A percentile compares a stretch with the other conserved stretches of the same genome.
Conservation (phyloP, 495 filamentous ascomycete species). For the Cercophora sp. region DNA sequence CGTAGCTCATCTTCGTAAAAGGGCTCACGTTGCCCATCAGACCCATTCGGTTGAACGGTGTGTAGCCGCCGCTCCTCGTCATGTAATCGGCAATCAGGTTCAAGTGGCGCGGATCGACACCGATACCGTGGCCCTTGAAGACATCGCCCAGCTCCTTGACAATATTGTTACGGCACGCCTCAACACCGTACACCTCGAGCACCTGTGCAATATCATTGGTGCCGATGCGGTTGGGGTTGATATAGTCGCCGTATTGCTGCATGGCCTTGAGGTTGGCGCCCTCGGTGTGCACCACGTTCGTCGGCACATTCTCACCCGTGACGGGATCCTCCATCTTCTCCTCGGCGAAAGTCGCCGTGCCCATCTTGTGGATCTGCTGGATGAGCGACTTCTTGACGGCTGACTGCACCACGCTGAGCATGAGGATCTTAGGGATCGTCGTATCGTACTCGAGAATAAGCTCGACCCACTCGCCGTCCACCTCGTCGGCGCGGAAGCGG, state of each 20-base stretch:
- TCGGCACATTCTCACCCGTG: slow-evolving; percentile 43
- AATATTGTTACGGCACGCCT: slow-evolving; percentile 82
- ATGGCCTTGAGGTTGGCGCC: slow-evolving; percentile 89
- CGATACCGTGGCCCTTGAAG: slow-evolving; percentile 89
- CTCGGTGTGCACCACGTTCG: slow-evolving; percentile 61
- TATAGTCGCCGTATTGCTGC: slow-evolving; percentile 78
- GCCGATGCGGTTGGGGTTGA: slow-evolving; percentile 81
- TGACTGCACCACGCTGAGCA: slow-evolving; percentile 81
- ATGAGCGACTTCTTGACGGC: slow-evolving; percentile 73
- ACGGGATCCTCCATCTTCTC: slow-evolving; percentile 53
- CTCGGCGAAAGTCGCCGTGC: slow-evolving; percentile 64
- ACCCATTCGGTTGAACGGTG: slow-evolving; percentile 86
- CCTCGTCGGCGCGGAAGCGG: slow-evolving; percentile 75
- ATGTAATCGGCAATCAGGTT: slow-evolving; percentile 96
- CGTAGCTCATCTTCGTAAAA: slow-evolving; percentile 97
- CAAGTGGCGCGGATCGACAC: slow-evolving; percentile 86
- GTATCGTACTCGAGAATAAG: slow-evolving; percentile 82
- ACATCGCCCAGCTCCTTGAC: slow-evolving; percentile 81
- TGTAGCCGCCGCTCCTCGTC: slow-evolving; percentile 80
- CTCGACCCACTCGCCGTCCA: slow-evolving; percentile 66
- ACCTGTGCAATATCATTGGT: slow-evolving; percentile 91
- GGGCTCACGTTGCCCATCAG: slow-evolving; percentile 77
- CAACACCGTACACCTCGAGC: slow-evolving; percentile 82
- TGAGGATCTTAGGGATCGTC: slow-evolving; percentile 81
- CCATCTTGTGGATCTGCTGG: slow-evolving; percentile 76